Evolutionary conservation across 2,329 filamentous ascomycete genomes (phyloP).

Genomic region (Moelleriella libera): DNA sequence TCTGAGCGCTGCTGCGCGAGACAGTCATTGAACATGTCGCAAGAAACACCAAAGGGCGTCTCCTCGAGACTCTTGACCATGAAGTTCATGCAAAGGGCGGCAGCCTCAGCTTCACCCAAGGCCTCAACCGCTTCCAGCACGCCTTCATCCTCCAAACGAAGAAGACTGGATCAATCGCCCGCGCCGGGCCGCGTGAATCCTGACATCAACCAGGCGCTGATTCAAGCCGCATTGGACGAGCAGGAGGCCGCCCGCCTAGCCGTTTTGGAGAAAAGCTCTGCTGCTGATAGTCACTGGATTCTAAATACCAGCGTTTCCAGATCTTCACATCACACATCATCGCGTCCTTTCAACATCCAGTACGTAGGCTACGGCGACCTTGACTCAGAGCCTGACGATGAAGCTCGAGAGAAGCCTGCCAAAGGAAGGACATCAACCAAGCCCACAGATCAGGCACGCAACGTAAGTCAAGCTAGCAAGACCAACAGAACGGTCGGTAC

Average conservation of each 20-base stretch:
- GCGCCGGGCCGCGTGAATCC: constrained; percentile 22
- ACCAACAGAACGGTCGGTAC: not conserved
- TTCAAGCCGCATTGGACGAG: constrained; percentile 49
- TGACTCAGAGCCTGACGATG: constrained; percentile 25
- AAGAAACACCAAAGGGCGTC: constrained; percentile 51
- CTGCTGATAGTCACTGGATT: constrained; percentile 65
- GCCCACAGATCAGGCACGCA: constrained; percentile 12
- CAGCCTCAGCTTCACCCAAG: constrained; percentile 38
- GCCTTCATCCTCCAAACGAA: constrained; percentile 43
- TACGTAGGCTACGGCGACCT: constrained; percentile 40
- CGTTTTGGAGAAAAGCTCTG: constrained; percentile 46
- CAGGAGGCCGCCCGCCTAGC: constrained; percentile 53
- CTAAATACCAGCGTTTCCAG: constrained; percentile 33
- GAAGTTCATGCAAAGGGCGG: constrained; percentile 95
- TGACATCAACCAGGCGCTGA: constrained; percentile 40
- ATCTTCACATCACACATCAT: constrained; percentile 11
- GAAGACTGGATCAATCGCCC: constrained; percentile 30
- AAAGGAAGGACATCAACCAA: constrained; percentile 22
- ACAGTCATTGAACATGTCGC: constrained; percentile 21
- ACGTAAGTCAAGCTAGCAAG: constrained; percentile 9
- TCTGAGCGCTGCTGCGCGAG: too few relatives aligned
- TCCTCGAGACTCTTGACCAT: constrained; percentile 82
- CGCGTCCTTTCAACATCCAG: constrained; percentile 37
- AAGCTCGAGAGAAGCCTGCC: constrained; percentile 17
- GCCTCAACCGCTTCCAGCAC: constrained; percentile 33